A percentile compares a stretch with the other conserved stretches of the same genome.
phyloP scores from a whole-genome alignment of 169 alveolate species.

The Eimeria sp. region DNA sequence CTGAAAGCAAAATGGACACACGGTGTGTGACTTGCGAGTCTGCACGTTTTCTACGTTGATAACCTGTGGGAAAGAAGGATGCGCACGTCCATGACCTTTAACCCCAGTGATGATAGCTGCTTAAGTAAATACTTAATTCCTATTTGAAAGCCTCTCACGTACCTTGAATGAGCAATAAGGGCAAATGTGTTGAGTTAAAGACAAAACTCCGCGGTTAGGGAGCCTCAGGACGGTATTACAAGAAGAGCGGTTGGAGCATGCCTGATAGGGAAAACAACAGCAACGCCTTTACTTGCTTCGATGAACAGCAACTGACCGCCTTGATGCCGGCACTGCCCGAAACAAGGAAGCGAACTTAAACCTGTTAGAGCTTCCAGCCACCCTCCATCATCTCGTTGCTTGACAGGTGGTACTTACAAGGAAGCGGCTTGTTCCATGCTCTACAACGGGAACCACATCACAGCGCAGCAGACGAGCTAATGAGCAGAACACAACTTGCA shows the following conservation, averaged over 20 bases:
- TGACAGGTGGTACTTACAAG: background rate
- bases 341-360: background rate
- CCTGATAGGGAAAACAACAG: background rate
- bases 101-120: background rate
- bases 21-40: conserved; percentile 60
- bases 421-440: conserved; percentile 23
- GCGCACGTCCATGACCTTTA: background rate
- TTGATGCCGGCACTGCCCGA: background rate
- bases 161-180: conserved; percentile 64
- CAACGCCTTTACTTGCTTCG: too few relatives aligned
- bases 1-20: conserved; percentile 55
- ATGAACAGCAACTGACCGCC: background rate
- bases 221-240: conserved; percentile 24
- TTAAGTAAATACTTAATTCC: background rate
- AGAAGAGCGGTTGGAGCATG: conserved; percentile 31
- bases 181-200: conserved; percentile 34
- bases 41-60: conserved; percentile 50
- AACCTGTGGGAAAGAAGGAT: background rate
- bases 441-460: conserved; percentile 3
- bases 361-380: background rate
- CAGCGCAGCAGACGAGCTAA: background rate
- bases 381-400: background rate
- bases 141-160: background rate
- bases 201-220: conserved; percentile 41
- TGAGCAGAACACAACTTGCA: background rate